Conservation (phyloP, 2,329 filamentous ascomycete genomes). For the Allantophomopsis cytisporea region DNA sequence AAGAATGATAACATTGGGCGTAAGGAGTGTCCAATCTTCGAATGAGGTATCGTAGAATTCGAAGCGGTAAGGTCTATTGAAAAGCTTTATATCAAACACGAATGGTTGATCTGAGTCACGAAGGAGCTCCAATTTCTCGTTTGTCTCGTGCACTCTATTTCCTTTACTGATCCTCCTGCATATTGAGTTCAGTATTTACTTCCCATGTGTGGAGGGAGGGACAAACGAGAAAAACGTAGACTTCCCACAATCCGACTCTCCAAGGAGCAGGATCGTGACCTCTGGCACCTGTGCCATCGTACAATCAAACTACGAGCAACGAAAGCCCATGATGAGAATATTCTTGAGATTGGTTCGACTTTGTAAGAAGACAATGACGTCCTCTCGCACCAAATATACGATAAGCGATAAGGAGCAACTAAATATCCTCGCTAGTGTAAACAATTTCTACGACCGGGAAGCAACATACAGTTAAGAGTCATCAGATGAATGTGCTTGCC, state of each 20-base stretch:
- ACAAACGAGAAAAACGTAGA: slow-evolving; percentile 48
- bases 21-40: slow-evolving; percentile 43
- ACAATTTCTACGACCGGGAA: no score
- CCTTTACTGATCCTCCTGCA: slow-evolving; percentile 37
- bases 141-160: slow-evolving; percentile 21
- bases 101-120: slow-evolving; percentile 47
- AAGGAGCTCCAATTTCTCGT: slow-evolving; percentile 32
- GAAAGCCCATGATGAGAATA: not conserved
- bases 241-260: slow-evolving; percentile 45
- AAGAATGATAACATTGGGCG: slow-evolving; percentile 42
- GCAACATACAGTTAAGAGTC: no score
- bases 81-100: slow-evolving; percentile 36
- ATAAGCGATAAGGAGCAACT: no score
- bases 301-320: not conserved
- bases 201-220: not conserved
- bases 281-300: slow-evolving; percentile 22
- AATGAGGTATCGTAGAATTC: slow-evolving; percentile 46
- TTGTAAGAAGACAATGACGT: slow-evolving; percentile 10
- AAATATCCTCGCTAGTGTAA: no score
- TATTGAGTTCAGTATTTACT: not conserved
- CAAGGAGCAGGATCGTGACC: slow-evolving; percentile 41
- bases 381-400: not conserved
- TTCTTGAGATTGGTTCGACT: not conserved
- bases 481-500: no score
- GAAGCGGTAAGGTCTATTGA: slow-evolving; percentile 32